phyloP scores from a whole-genome alignment of 2,329 filamentous ascomycete genomes.

The Tolypocladium pustulatum region DNA sequence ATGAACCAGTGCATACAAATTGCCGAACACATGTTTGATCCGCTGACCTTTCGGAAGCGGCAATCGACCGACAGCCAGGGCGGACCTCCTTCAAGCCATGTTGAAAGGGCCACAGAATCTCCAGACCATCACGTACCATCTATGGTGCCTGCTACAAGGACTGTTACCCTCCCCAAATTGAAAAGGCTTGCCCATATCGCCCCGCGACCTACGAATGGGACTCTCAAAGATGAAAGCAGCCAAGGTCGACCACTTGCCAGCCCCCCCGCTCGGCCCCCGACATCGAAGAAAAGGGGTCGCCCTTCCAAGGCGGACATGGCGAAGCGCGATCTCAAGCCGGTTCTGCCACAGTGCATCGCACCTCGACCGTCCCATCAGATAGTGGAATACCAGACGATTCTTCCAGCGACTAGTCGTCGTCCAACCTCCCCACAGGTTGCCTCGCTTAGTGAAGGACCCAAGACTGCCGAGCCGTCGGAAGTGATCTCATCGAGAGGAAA shows the following conservation, averaged over 20 bases:
- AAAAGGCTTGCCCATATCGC: slow-evolving; percentile 8
- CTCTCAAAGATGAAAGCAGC: background rate
- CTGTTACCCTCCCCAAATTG: background rate
- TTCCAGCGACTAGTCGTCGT: slow-evolving; percentile 5
- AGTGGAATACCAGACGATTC: slow-evolving; percentile 3
- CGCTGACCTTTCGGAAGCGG: slow-evolving; percentile 20
- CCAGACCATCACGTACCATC: background rate
- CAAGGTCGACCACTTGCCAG: background rate
- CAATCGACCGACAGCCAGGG: slow-evolving; percentile 22
- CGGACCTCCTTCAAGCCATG: slow-evolving; percentile 12
- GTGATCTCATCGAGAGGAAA: background rate
- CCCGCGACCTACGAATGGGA: slow-evolving; percentile 12
- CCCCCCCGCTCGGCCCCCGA: background rate
- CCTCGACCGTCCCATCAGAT: slow-evolving; percentile 14
- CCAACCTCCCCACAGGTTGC: background rate
- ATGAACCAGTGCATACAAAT: slow-evolving; percentile 34
- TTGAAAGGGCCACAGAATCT: background rate
- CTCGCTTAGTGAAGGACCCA: background rate
- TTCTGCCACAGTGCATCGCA: slow-evolving; percentile 21
- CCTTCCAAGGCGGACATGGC: slow-evolving; percentile 34
- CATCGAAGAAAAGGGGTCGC: slow-evolving; percentile 32
- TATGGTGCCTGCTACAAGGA: background rate
- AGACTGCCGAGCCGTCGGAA: background rate
- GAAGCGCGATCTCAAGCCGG: slow-evolving; percentile 16
- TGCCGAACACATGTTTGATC: slow-evolving; percentile 25